phyloP scores from a whole-genome alignment of 2,329 filamentous ascomycete genomes.

The Bertia moriformis region DNA sequence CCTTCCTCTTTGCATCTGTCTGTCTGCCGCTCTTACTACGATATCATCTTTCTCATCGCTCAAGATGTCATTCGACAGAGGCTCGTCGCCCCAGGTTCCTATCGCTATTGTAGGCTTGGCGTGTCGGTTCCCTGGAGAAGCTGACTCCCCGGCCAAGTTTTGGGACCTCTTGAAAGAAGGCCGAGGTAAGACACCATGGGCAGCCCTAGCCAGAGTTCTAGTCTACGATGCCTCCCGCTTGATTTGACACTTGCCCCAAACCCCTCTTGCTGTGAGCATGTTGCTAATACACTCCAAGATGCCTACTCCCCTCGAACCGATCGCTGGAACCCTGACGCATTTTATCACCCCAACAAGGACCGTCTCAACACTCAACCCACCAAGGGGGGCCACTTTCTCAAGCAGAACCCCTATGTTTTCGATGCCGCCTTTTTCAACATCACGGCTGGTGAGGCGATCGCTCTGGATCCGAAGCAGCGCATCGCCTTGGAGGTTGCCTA shows the following conservation, averaged over 20 bases:
- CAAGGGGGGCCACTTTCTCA: constrained; percentile 10
- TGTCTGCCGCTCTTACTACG: no score
- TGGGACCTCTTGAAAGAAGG: constrained; percentile 6
- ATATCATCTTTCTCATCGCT: no score
- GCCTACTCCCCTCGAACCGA: neutral
- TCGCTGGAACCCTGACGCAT: neutral
- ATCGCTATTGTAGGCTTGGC: constrained; percentile 18
- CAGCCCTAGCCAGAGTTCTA: no score
- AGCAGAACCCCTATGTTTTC: constrained; percentile 44
- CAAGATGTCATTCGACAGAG: no score
- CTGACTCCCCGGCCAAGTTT: constrained; percentile 10
- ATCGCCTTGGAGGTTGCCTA: constrained; percentile 49
- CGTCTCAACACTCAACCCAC: no score
- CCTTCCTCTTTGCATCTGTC: no score
- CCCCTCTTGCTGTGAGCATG: no score
- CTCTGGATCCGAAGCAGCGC: constrained; percentile 53
- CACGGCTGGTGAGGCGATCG: constrained; percentile 48
- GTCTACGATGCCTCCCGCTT: no score
- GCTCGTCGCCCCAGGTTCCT: no score
- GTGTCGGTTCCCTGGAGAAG: constrained; percentile 15
- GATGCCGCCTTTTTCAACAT: constrained; percentile 57
- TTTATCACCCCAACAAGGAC: neutral
- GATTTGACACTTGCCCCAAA: no score
- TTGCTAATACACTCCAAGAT: no score
- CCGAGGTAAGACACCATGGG: neutral